Conservation (phyloP, 2,329 filamentous ascomycete species). For the Pseudogymnoascus verrucosus region DNA sequence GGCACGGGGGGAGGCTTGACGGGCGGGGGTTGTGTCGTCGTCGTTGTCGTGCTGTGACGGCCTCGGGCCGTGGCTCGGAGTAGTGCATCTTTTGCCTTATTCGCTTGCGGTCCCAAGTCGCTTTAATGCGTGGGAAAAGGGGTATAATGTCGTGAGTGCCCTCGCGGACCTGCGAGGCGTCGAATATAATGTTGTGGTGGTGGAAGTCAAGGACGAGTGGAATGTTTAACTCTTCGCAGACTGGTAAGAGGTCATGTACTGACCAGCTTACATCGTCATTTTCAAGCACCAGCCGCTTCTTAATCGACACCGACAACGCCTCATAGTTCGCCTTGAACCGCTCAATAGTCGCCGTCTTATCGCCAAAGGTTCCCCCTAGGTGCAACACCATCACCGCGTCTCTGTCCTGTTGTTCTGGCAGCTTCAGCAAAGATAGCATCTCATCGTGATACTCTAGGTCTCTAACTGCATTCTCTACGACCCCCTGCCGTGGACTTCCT, state of each 20-base stretch:
- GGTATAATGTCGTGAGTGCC: conserved; percentile 74
- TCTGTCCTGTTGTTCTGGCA: conserved; percentile 69
- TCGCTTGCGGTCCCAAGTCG: conserved; percentile 74
- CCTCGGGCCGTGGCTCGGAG: conserved; percentile 69
- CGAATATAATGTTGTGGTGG: conserved; percentile 91
- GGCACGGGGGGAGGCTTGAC: conserved; percentile 71
- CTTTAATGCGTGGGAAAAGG: conserved; percentile 67
- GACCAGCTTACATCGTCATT: conserved; percentile 92
- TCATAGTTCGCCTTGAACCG: conserved; percentile 72
- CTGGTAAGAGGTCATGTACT: conserved; percentile 82
- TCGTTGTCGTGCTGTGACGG: conserved; percentile 68
- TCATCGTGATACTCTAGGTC: conserved; percentile 87
- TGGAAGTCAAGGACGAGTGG: conserved; percentile 89
- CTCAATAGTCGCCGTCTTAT: conserved; percentile 70
- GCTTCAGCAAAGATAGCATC: conserved; percentile 65
- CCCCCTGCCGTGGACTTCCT: conserved; percentile 69
- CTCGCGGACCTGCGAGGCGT: conserved; percentile 63
- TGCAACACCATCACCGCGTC: conserved; percentile 94
- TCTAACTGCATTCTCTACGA: conserved; percentile 67
- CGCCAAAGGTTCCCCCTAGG: conserved; percentile 84
- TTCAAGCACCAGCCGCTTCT: conserved; percentile 76
- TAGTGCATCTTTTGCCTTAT: conserved; percentile 98
- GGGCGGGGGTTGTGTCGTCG: conserved; percentile 82
- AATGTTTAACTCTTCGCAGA: conserved; percentile 92
- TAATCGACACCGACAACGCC: conserved; percentile 58